Base-by-base conservation (phyloP, 495 filamentous ascomycete species). In the Trichoderma asperelloides region DNA sequence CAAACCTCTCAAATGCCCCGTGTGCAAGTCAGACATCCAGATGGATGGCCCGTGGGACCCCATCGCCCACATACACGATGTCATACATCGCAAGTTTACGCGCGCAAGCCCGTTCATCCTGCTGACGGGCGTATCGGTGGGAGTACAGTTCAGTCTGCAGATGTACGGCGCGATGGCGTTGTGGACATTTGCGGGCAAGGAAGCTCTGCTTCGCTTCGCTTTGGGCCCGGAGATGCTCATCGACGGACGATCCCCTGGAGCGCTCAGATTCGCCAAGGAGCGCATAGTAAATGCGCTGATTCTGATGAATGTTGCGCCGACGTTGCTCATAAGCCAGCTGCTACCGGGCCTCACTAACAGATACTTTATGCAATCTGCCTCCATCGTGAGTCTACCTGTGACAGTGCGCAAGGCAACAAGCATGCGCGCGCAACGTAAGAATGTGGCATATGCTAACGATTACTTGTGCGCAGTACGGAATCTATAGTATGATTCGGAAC, bases 11-110 rank as follows among this genome's bases (percentile, higher is more conserved):
- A 75, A 82, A 64, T 98, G 95, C 74, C 92, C 93, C 8, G 89
- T 93, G 69, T 98, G 95, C 84, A 93, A 95, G 73, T 83, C 86
- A 1, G 85, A 88, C 68, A 95, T 98, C 68, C 76, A 82, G 13
- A 78, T 98, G 62, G 84, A 86, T 18, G 86, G 92, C 51, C 91
- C 89, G 33, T 82, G 82, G 67, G 91, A 91, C 75, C 74, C 81
- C 41, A 74, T 92, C 47, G 83, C 96, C 23, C 82, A 86, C 64
- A 66, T 82, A 3, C 80, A 87, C 47, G 83, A 88, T 21, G 65
- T 74, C 47, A 43, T 91, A 3, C 82, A 88, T 71, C 72, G 77
- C 39, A 67, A 80, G n/a, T 85, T 85, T 64, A 84, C 83, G 7
- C 74, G 78, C 51, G 68, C 86, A 67, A 82, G 92, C 9, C 79